phyloP scores from a whole-genome alignment of 2,329 filamentous ascomycete genomes.

The Gremmenia infestans region DNA sequence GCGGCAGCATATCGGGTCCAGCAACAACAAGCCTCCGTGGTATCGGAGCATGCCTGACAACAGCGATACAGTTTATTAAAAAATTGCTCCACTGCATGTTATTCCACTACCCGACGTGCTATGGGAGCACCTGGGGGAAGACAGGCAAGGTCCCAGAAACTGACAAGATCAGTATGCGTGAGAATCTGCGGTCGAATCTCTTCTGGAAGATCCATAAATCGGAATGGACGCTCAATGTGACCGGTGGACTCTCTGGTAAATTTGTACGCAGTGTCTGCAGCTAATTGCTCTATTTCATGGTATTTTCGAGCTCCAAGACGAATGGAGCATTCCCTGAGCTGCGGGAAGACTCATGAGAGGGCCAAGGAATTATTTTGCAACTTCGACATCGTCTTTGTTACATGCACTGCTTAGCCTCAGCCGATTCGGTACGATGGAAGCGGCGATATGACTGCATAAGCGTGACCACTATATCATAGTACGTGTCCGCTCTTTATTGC shows the following conservation, averaged over 20 bases:
- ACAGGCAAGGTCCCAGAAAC: not conserved
- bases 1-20: not conserved
- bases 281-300: not conserved
- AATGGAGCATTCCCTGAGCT: not conserved
- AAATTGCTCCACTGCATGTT: not conserved
- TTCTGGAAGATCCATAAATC: not conserved
- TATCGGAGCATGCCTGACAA: not conserved
- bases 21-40: not conserved
- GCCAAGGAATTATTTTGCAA: not conserved
- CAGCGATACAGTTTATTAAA: not conserved
- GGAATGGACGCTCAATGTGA: not conserved
- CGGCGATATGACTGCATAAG: not conserved
- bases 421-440: not conserved
- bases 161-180: not conserved
- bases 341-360: not conserved
- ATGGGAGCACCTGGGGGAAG: not conserved
- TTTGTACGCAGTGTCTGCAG: not conserved
- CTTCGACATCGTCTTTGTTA: not conserved
- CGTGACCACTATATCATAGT: not conserved
- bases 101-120: not conserved
- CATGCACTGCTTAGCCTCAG: not conserved
- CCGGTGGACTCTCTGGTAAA: not conserved
- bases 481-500: not conserved
- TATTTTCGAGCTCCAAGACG: not conserved
- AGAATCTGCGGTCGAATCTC: not conserved